Conservation (phyloP, 129 eudicot genomes). For the sunflower (Helianthus annuus) region HanXRQr2.0-SUNRISE NC_035446.2:85707315-85707814, state of each 20-base stretch:
- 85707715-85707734: slow-evolving; percentile 56
- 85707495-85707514: slow-evolving; percentile 30
- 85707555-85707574: slow-evolving; percentile 61
- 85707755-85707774: background rate
- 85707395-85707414: slow-evolving; percentile 20
- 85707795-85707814: background rate
- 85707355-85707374: slow-evolving; percentile 5
- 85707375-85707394: slow-evolving; percentile 15
- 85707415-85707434: slow-evolving; percentile 23
- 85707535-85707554: slow-evolving; percentile 53
- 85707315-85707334: too few relatives aligned
- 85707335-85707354: background rate
- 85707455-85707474: slow-evolving; percentile 18
- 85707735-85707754: slow-evolving; percentile 32
- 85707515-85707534: slow-evolving; percentile 38
- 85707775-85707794: background rate
- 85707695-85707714: slow-evolving; percentile 50
- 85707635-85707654: slow-evolving; percentile 57
- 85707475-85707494: slow-evolving; percentile 25
- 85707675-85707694: slow-evolving; percentile 58
- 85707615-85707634: slow-evolving; percentile 61
- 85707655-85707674: slow-evolving; percentile 78
- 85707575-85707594: slow-evolving; percentile 60
- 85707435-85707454: slow-evolving; percentile 23
- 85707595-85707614: slow-evolving; percentile 71